Base-by-base conservation (phyloP, 129 eudicot species). In the Heracleum sosnowskyi region DNA sequence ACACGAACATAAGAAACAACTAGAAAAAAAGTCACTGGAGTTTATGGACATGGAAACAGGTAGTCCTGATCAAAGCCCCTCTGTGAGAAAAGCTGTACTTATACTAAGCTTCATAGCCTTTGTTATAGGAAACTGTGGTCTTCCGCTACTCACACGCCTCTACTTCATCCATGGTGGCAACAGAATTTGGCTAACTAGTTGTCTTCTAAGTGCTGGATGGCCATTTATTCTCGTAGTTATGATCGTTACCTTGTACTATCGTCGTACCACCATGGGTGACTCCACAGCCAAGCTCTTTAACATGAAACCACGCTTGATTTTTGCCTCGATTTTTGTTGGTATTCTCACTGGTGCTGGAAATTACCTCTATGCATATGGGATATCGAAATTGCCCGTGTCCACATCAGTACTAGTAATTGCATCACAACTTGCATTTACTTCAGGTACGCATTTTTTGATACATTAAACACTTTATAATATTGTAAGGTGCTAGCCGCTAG, bases 141-240 rank as follows among this genome's bases (percentile, higher is more conserved):
- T 8, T 1, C n/a, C 57, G 4, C 20, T 49, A 5, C 3, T 49
- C 57, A 49, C 5, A 24, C 57, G 57, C 57, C 57, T 49, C n/a
- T 49, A 49, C 24, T 49, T 49, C 57, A 49, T 49, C n/a, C 57
- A 49, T 4, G 57, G 57, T 49, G 57, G 57, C 24, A 49, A 17
- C n/a, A 49, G n/a, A 49, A 7, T 49, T 7, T 49, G 57, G 57
- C n/a, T 49, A 49, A 16, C 57, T 0, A 49, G 57, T 4, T 49
- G 57, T 49, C 57, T 49, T 4, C 1, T 49, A 5, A 49, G 57
- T 17, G 57, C 57, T 0, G 89, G 85, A 1, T 86, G 83, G 74
- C 87, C 87, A 6, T 22, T 86, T 29, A 86, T 78, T 16, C 40
- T 49, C 24, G 7, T 49, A 16, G 18, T 49, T 49, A 3, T 49